phyloP scores from a whole-genome alignment of 495 filamentous ascomycete species.

The Aspergillus nanangensis region DNA sequence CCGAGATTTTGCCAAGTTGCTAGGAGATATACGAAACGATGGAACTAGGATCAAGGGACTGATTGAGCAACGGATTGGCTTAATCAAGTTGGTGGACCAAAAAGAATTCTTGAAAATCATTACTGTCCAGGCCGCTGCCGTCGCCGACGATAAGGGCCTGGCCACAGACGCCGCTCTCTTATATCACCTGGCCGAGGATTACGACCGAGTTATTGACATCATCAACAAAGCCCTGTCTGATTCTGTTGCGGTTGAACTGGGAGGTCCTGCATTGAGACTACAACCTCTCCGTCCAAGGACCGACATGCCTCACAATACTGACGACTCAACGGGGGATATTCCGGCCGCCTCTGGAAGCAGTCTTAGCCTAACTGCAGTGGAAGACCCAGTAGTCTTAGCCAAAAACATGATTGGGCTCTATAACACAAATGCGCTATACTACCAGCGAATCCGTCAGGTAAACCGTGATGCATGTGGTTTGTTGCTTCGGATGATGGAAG shows the following conservation, averaged over 20 bases:
- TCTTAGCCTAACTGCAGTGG: slow-evolving; percentile 77
- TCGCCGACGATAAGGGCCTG: slow-evolving; percentile 90
- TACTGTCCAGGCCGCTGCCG: slow-evolving; percentile 81
- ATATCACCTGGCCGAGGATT: slow-evolving; percentile 91
- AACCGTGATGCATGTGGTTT: slow-evolving; percentile 69
- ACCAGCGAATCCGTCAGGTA: slow-evolving; percentile 55
- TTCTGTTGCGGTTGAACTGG: slow-evolving; percentile 75
- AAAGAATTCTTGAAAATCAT: slow-evolving; percentile 81
- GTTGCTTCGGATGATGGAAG: slow-evolving; percentile 72
- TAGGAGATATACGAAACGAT: slow-evolving; percentile 84
- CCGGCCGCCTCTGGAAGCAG: slow-evolving; percentile 47
- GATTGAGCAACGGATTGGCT: slow-evolving; percentile 80
- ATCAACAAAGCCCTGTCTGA: slow-evolving; percentile 89
- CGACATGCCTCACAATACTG: slow-evolving; percentile 18
- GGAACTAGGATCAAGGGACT: slow-evolving; percentile 77
- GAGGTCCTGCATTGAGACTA: slow-evolving; percentile 66
- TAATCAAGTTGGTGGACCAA: slow-evolving; percentile 76
- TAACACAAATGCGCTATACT: slow-evolving; percentile 68
- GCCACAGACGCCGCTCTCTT: slow-evolving; percentile 89
- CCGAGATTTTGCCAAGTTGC: slow-evolving; percentile 85
- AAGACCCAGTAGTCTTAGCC: slow-evolving; percentile 78
- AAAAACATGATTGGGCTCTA: slow-evolving; percentile 78
- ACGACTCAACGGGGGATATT: slow-evolving; percentile 11
- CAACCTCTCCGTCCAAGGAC: slow-evolving; percentile 69
- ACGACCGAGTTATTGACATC: slow-evolving; percentile 83